Conservation (phyloP, 2,329 filamentous ascomycete genomes). For the Penicillium sp. region DNA sequence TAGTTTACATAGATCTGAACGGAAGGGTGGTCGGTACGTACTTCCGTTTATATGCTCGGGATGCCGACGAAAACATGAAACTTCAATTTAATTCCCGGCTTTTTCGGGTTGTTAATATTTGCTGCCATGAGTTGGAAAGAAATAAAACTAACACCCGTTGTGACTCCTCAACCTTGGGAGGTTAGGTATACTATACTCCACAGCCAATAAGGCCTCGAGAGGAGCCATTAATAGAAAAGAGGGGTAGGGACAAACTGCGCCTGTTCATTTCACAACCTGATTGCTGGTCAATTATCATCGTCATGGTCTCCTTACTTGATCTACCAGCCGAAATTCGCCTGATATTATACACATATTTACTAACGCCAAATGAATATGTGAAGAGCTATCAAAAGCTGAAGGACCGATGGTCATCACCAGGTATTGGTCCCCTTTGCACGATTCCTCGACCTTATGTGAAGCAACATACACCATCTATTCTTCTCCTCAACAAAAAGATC, state of each 20-base stretch:
- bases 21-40: not conserved
- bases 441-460: not conserved
- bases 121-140: not conserved
- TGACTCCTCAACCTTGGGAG: too few relatives aligned
- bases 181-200: not conserved
- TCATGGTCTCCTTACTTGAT: not conserved
- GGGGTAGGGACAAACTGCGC: not conserved
- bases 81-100: not conserved
- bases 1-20: not conserved
- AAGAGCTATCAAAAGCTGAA: not conserved
- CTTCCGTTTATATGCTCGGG: not conserved
- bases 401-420: not conserved
- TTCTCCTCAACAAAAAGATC: not conserved
- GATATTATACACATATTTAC: not conserved
- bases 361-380: not conserved
- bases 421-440: not conserved
- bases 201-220: not conserved
- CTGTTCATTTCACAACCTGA: not conserved
- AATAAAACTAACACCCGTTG: not conserved
- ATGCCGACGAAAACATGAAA: not conserved
- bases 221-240: not conserved
- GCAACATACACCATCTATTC: not conserved
- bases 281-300: too few relatives aligned
- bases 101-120: not conserved
- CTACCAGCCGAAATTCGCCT: not conserved